Evolutionary conservation across 306 rosid species (phyloP).

Genomic region (Pyrus pyrifolia): DNA sequence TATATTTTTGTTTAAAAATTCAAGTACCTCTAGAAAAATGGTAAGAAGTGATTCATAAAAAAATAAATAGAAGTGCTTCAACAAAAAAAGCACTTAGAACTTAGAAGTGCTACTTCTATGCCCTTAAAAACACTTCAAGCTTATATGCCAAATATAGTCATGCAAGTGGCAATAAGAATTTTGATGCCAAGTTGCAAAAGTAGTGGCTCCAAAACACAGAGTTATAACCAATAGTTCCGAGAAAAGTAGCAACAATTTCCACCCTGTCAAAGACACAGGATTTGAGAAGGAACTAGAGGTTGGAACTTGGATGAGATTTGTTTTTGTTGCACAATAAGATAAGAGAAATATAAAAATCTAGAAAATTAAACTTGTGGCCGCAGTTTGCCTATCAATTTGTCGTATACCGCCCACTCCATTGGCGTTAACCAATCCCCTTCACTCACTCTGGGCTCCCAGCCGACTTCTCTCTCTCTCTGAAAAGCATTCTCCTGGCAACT

Average conservation of each 20-base stretch:
- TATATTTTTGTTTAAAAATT: too few relatives aligned
- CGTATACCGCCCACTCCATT: slow-evolving; percentile 24
- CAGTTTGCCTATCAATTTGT: slow-evolving; percentile 49
- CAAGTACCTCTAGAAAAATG: too few relatives aligned
- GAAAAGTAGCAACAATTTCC: slow-evolving; percentile 14
- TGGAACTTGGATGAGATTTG: slow-evolving; percentile 35
- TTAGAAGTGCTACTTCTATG: too few relatives aligned
- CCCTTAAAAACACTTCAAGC: too few relatives aligned
- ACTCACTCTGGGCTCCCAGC: neutral
- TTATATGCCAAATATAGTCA: too few relatives aligned
- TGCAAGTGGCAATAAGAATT: neutral
- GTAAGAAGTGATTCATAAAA: too few relatives aligned
- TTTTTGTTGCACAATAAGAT: slow-evolving; percentile 25
- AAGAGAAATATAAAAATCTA: slow-evolving; percentile 3
- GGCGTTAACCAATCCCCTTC: slow-evolving; percentile 39
- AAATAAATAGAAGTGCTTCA: too few relatives aligned
- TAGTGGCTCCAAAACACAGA: neutral
- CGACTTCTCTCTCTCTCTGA: slow-evolving; percentile 22
- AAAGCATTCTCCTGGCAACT: slow-evolving; percentile 36
- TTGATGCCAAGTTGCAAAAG: neutral
- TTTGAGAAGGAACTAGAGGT: slow-evolving; percentile 37
- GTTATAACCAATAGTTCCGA: neutral
- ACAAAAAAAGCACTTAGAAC: too few relatives aligned
- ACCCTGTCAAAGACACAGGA: slow-evolving; percentile 30
- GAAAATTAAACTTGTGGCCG: slow-evolving; percentile 58